Evolutionary conservation across 2,329 filamentous ascomycete genomes (phyloP).

Genomic region (Sclerotinia minor): DNA sequence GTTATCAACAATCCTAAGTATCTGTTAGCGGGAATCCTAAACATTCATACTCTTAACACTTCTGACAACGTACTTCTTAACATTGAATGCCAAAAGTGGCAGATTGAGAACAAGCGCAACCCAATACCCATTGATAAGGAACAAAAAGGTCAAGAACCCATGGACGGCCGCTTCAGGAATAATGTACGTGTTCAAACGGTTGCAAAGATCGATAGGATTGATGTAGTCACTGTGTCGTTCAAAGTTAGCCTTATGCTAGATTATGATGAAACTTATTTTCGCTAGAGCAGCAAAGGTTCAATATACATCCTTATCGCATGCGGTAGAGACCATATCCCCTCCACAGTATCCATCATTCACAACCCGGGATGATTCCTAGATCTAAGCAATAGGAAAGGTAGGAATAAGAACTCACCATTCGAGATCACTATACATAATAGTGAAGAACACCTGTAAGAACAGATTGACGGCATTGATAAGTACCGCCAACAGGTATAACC

Average conservation of each 20-base stretch:
- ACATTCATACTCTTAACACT: background rate
- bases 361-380: background rate
- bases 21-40: slow-evolving; percentile 41
- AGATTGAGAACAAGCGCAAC: slow-evolving; percentile 87
- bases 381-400: background rate
- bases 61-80: slow-evolving; percentile 79
- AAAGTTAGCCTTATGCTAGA: slow-evolving; percentile 7
- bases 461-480: slow-evolving; percentile 99
- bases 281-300: background rate
- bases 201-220: slow-evolving; percentile 99
- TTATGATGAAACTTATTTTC: background rate
- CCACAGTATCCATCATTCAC: background rate
- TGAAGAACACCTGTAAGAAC: slow-evolving; percentile 99
- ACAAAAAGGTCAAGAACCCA: slow-evolving; percentile 89
- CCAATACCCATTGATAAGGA: slow-evolving; percentile 99
- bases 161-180: slow-evolving; percentile 97
- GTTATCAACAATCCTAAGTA: slow-evolving; percentile 85
- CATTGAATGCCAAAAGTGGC: slow-evolving; percentile 88
- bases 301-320: slow-evolving; percentile 13
- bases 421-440: slow-evolving; percentile 99
- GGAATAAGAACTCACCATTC: slow-evolving; percentile 74
- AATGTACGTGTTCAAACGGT: slow-evolving; percentile 99
- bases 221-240: slow-evolving; percentile 80
- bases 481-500: slow-evolving; percentile 96
- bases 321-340: background rate